Base-by-base conservation (phyloP, 805 yeast genomes). In the Candida suzukii region DNA sequence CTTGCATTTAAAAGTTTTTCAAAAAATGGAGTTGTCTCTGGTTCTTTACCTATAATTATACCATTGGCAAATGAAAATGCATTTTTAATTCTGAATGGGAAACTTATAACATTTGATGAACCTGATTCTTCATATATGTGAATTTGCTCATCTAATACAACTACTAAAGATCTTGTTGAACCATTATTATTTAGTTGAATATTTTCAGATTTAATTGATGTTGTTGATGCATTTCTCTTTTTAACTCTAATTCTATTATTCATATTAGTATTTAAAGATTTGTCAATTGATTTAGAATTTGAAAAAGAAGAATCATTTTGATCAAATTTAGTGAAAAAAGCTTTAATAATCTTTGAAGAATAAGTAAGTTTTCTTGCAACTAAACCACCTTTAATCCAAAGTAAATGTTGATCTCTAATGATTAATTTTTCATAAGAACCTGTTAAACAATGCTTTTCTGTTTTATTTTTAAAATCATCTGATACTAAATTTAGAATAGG, bases 1-100 rank as follows among this genome's bases (percentile, higher is more conserved):
- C 24, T 31, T 10, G 21, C 29, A 11, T 16, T 24, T 16, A 35
- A 25, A 3, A 35, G 21, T 24, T 21, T 35, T 24, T 35, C 37
- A 24, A 35, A 35, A 25, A 35, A 36, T 9, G 37, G 36, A 10
- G 31, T 46, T 36, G 25, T 44, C 45, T 55, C 58, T 10, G 43
- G 42, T 28, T 52, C 58, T 32, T 56, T 58, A 19, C 54, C 53
- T 19, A 60, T 46, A 0, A 88, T 61, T 3, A 87, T 53, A 0
- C 96, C 96, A 32, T 74, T 70, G 20, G 76, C 78, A 51, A 78
- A 83, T 11, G 83, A 72, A 45, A 82, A 72, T 2, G 83, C 90
- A 22, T 67, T 67, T 29, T 65, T 68, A 21, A 85, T 70, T 7
- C 65, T 63, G 47, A 88, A 85, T 0, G 96, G 95, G 46, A 88